phyloP scores from a whole-genome alignment of 2,329 filamentous ascomycete genomes.

The Tolypocladium paradoxum region DNA sequence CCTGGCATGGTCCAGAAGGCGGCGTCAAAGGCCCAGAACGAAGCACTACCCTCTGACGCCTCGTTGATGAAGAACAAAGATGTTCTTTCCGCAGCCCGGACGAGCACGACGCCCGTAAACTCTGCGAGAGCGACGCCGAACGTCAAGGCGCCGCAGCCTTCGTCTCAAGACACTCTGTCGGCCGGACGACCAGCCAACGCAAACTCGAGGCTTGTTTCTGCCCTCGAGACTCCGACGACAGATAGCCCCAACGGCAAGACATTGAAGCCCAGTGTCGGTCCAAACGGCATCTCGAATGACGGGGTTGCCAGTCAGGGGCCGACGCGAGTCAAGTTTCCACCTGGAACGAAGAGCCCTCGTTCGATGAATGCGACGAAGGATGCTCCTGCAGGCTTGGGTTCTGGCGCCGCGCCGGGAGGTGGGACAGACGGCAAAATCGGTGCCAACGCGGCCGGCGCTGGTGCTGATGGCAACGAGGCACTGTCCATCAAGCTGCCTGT shows the following conservation, averaged over 20 bases:
- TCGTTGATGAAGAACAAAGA: slow-evolving; percentile 4
- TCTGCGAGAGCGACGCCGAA: slow-evolving; percentile 5
- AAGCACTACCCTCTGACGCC: slow-evolving; percentile 5
- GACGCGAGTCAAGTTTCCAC: slow-evolving; percentile 21
- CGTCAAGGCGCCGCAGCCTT: background rate
- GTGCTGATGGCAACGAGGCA: background rate
- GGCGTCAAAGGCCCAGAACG: slow-evolving; percentile 4
- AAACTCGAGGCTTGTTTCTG: background rate
- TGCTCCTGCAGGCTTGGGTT: background rate
- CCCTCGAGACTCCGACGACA: background rate
- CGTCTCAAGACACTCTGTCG: background rate
- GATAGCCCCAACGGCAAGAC: background rate
- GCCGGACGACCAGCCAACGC: background rate
- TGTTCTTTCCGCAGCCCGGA: slow-evolving; percentile 5
- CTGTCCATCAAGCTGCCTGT: slow-evolving; percentile 22
- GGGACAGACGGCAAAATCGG: background rate
- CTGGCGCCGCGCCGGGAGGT: background rate
- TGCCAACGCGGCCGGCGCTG: background rate
- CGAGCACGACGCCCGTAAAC: slow-evolving; percentile 5
- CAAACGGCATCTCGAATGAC: background rate
- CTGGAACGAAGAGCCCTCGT: slow-evolving; percentile 18
- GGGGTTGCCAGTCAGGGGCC: slow-evolving; percentile 4
- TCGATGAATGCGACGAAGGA: slow-evolving; percentile 3
- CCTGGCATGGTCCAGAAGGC: slow-evolving; percentile 4
- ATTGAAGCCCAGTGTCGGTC: background rate